These are phyloP conservation scores for Aleurites moluccanus DNA, from an alignment of 441 rosid species.

Conservation along the genomic window DNA sequence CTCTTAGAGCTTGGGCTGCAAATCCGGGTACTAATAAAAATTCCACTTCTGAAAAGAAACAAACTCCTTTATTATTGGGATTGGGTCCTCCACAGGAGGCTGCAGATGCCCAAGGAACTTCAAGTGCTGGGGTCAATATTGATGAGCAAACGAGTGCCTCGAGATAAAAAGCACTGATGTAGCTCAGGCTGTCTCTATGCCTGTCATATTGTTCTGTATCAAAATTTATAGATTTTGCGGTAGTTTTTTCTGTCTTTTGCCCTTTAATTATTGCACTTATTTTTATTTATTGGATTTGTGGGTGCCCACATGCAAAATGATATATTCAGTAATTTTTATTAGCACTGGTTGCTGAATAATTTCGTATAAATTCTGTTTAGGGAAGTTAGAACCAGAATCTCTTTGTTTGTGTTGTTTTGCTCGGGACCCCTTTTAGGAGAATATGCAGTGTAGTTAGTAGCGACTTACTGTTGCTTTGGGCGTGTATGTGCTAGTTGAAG, in stretches of 20 bases:
- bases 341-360: background rate
- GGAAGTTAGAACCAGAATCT: too few species aligned
- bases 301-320: background rate
- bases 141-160: conserved; percentile 15
- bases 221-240: background rate
- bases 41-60: conserved; percentile 45
- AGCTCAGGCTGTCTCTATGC: background rate
- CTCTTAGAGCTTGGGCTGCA: conserved; percentile 77
- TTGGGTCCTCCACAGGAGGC: conserved; percentile 36
- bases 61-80: conserved; percentile 63
- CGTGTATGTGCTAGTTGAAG: too few species aligned
- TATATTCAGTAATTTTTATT: background rate
- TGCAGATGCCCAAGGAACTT: conserved; percentile 19
- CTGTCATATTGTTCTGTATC: background rate
- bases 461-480: too few species aligned
- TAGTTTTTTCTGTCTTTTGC: background rate
- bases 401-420: background rate
- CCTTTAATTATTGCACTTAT: background rate
- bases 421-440: background rate
- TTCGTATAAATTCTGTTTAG: background rate
- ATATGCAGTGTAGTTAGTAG: too few species aligned
- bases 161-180: conserved; percentile 1
- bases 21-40: conserved; percentile 31
- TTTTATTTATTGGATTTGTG: background rate
- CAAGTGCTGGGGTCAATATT: conserved; percentile 18